A percentile compares a stretch with the other conserved stretches of the same genome.
Evolutionary conservation across 345 rosid genomes (phyloP).

Genomic region (Lumnitzera racemosa): DNA sequence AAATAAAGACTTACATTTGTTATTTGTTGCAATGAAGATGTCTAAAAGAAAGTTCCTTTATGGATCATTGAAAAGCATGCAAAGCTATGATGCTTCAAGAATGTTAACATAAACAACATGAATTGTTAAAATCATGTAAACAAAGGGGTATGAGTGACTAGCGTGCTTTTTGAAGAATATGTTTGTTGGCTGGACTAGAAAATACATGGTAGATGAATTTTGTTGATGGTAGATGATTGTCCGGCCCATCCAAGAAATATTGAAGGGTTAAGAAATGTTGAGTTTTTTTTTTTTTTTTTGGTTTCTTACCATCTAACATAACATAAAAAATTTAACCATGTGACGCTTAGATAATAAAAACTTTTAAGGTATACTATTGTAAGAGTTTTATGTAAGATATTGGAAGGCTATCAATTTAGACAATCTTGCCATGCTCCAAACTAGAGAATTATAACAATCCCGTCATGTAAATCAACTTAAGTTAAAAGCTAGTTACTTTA

Average conservation of each 20-base stretch:
- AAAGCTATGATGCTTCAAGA: too few relatives aligned
- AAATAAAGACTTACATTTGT: not conserved
- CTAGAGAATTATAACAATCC: too few relatives aligned
- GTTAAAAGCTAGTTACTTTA: too few relatives aligned
- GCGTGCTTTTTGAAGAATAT: not conserved
- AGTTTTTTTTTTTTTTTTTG: not conserved
- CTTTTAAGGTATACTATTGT: too few relatives aligned
- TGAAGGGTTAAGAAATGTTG: not conserved
- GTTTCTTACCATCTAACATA: not conserved
- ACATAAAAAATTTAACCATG: not conserved
- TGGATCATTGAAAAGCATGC: too few relatives aligned
- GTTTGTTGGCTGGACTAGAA: not conserved
- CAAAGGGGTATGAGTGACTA: not conserved
- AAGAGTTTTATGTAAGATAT: too few relatives aligned
- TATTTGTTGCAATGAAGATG: slow-evolving; percentile 5
- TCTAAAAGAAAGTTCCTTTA: not conserved
- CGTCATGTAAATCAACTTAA: too few relatives aligned
- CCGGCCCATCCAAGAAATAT: not conserved
- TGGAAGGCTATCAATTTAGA: too few relatives aligned
- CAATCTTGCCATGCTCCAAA: too few relatives aligned
- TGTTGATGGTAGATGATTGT: not conserved
- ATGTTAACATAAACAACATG: too few relatives aligned
- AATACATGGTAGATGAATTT: not conserved
- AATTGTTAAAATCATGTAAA: not conserved
- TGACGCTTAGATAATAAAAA: too few relatives aligned